phyloP scores from a whole-genome alignment of 2,329 filamentous ascomycete genomes.

The Periconia macrospinosa region DNA sequence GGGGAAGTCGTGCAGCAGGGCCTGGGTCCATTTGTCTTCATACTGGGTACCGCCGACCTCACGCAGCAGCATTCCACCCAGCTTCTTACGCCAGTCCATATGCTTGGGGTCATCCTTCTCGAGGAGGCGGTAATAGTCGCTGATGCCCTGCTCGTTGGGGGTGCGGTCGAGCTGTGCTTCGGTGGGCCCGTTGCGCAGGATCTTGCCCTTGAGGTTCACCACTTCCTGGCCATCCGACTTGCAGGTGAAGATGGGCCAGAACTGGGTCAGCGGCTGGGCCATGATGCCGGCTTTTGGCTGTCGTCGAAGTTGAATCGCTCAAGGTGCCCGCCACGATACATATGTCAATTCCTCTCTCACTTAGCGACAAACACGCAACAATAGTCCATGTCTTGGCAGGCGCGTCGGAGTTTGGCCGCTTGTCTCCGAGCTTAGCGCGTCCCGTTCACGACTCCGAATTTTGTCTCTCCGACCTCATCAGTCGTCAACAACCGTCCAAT shows the following conservation, averaged over 20 bases:
- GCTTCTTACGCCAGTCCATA: slow-evolving; percentile 60
- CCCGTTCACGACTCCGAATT: neutral
- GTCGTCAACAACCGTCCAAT: neutral
- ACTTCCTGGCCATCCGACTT: slow-evolving; percentile 55
- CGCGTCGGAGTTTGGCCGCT: slow-evolving; percentile 7
- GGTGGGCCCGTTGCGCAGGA: slow-evolving; percentile 56
- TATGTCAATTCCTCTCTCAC: too few relatives aligned
- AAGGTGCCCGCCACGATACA: neutral
- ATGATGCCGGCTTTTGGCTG: slow-evolving; percentile 15
- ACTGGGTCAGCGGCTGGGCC: slow-evolving; percentile 46
- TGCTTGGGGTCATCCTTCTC: slow-evolving; percentile 55
- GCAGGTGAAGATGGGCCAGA: slow-evolving; percentile 51
- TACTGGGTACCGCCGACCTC: slow-evolving; percentile 47
- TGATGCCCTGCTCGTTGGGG: slow-evolving; percentile 56
- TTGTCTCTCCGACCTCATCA: neutral
- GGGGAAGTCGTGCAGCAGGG: slow-evolving; percentile 57
- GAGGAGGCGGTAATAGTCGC: slow-evolving; percentile 58
- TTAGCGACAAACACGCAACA: neutral
- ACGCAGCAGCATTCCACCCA: slow-evolving; percentile 60
- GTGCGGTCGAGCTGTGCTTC: slow-evolving; percentile 55
- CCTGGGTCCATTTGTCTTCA: slow-evolving; percentile 44
- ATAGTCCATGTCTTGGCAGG: neutral
- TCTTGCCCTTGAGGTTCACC: slow-evolving; percentile 52
- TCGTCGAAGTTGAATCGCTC: neutral
- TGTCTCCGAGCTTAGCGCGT: slow-evolving; percentile 5